Evolutionary conservation across 257 asterid species (phyloP).

Genomic region (Solanum peruvianum): DNA sequence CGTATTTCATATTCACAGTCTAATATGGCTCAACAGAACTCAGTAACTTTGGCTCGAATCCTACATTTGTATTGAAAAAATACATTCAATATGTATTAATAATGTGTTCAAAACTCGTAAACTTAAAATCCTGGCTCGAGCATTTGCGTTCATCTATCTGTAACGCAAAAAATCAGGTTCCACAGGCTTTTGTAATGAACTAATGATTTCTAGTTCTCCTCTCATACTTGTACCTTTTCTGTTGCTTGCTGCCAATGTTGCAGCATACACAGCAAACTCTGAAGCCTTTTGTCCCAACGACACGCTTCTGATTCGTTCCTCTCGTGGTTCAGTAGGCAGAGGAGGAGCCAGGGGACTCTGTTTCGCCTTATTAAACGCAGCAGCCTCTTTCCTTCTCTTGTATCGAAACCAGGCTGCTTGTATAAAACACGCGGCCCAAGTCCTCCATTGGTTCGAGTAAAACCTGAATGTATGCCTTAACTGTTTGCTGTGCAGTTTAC

Average conservation of each 20-base stretch:
- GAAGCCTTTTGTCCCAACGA: not conserved
- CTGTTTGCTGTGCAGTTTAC: constrained; percentile 56
- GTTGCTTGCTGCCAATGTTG: not conserved
- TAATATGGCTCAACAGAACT: not conserved
- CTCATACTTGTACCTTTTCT: not conserved
- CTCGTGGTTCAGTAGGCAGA: not conserved
- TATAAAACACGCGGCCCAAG: constrained; percentile 69
- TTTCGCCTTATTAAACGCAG: constrained; percentile 18
- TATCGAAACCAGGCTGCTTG: constrained; percentile 65
- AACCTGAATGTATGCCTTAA: constrained; percentile 55
- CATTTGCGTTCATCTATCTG: not conserved
- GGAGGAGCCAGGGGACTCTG: not conserved
- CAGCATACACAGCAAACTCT: not conserved
- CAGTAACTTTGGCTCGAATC: not conserved
- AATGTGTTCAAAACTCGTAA: not conserved
- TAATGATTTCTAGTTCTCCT: not conserved
- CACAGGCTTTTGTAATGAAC: not conserved
- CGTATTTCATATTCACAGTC: not conserved
- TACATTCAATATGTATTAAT: not conserved
- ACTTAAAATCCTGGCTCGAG: not conserved
- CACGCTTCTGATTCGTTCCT: not conserved
- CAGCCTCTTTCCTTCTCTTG: constrained; percentile 26
- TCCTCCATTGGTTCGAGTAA: constrained; percentile 69
- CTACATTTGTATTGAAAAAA: not conserved
- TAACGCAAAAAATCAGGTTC: not conserved